Evolutionary conservation across 2,329 filamentous ascomycete genomes (phyloP), one percentile per base, ranked within the genome.

Genomic region (Cercospora citrullina): DNA sequence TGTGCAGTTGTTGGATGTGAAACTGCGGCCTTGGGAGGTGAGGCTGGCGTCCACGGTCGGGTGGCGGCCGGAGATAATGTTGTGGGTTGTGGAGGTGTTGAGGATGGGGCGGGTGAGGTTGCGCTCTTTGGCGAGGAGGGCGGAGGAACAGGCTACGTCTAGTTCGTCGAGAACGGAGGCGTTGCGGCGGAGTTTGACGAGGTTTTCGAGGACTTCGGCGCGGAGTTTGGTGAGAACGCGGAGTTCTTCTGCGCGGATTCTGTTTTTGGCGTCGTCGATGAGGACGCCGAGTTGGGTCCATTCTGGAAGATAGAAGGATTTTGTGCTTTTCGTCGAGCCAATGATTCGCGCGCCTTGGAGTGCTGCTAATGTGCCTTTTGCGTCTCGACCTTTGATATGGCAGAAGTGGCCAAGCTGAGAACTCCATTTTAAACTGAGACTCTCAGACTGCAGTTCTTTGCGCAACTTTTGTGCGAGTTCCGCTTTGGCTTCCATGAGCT

Each of bases 81-180:
- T 89, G 78, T 96, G 92, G 3, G 84, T 81, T 0, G 85, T 87
- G 65, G 75, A 77, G 4, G 84, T 82, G 74, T 90, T 91, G 33
- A 99, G 80, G 1, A 89, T 80, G 0, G 95, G 95, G 0, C 94
- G 87, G 1, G 89, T 85, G 73, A 95, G 88, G 58, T 85, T 82
- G 70, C 92, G 89, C 76, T 96, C 91, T 26, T 84, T 79, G 1
- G 95, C 94, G 2, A 98, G 84, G 4, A 84, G 85, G 2, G 95
- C 93, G 76, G 96, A 96, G 0, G 93, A 93, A 65, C 92, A 92
- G 2, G 91, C 87, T 42, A 99, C 91, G 79, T 99, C 95, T 8
- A 99, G 87, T 79, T 97, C 94, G 77, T 98, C 94, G 21, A 99
- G 87, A 0, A 97, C 91, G n/a, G 88, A 86, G 10, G 94, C 94